Conservation (phyloP, 2,329 filamentous ascomycete species). For the Shiraia sp. region DNA sequence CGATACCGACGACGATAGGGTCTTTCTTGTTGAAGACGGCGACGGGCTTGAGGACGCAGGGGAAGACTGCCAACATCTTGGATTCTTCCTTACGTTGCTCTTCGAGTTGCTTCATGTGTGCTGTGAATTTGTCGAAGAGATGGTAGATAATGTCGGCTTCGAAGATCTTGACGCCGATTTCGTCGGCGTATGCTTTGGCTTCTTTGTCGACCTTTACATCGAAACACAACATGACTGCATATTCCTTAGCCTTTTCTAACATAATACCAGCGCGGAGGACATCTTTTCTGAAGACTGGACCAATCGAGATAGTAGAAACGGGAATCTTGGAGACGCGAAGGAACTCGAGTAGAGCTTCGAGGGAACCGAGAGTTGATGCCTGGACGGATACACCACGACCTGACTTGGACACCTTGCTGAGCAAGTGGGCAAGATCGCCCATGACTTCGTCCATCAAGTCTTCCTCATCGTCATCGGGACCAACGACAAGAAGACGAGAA, state of each 20-base stretch:
- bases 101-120: constrained; percentile 84
- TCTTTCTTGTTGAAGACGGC: constrained; percentile 98
- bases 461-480: constrained; percentile 93
- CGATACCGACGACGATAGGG: constrained; percentile 93
- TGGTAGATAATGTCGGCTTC: constrained; percentile 99
- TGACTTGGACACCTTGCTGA: constrained; percentile 88
- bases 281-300: constrained; percentile 96
- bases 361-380: constrained; percentile 93
- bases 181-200: constrained; percentile 85
- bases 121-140: constrained; percentile 93
- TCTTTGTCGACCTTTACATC: constrained; percentile 99
- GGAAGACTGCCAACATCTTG: constrained; percentile 95
- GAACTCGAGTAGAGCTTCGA: constrained; percentile 96
- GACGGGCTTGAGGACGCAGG: constrained; percentile 85
- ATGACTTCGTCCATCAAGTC: constrained; percentile 97
- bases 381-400: constrained; percentile 96
- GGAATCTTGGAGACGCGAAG: constrained; percentile 95
- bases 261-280: constrained; percentile 93
- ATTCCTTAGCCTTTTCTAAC: constrained; percentile 93
- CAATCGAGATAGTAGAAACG: constrained; percentile 95
- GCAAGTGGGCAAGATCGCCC: constrained; percentile 86
- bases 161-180: constrained; percentile 96
- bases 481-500: constrained; percentile 90
- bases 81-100: constrained; percentile 96
- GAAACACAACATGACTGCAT: constrained; percentile 99